Evolutionary conservation across 1,139 yeast genomes (phyloP).

Genomic region (Candida sp.): DNA sequence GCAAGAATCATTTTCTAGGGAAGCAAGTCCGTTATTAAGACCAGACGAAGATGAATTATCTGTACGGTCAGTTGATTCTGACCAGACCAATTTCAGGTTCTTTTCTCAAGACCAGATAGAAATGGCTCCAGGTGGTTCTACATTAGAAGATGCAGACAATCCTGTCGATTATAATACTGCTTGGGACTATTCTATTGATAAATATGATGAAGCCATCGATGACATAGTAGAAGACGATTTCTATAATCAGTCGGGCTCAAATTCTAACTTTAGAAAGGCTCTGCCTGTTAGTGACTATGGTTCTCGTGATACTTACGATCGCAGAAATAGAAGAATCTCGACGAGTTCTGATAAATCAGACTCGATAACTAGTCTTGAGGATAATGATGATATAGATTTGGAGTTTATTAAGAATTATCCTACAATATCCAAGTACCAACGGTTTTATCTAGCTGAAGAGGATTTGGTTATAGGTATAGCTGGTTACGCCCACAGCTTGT

Average conservation of each 20-base stretch:
- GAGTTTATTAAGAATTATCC: slow-evolving; percentile 41
- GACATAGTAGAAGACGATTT: slow-evolving; percentile 6
- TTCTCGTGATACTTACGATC: slow-evolving; percentile 26
- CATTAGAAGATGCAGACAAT: slow-evolving; percentile 57
- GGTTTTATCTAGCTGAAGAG: slow-evolving; percentile 93
- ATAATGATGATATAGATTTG: slow-evolving; percentile 24
- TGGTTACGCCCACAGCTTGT: slow-evolving; percentile 62
- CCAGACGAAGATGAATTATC: slow-evolving; percentile 23
- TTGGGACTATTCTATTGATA: slow-evolving; percentile 58
- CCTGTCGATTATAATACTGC: slow-evolving; percentile 63
- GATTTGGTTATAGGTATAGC: slow-evolving; percentile 94
- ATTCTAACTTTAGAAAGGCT: slow-evolving; percentile 3
- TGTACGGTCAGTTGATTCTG: slow-evolving; percentile 27
- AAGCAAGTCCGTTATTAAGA: slow-evolving; percentile 35
- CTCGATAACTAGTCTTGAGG: slow-evolving; percentile 9
- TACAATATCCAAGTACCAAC: slow-evolving; percentile 53
- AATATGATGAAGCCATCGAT: slow-evolving; percentile 36
- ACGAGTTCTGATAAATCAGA: slow-evolving; percentile 21
- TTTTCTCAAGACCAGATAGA: slow-evolving; percentile 83
- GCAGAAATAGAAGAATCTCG: slow-evolving; percentile 27
- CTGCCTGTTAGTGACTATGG: slow-evolving; percentile 30
- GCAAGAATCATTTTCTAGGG: slow-evolving; percentile 25
- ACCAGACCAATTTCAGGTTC: slow-evolving; percentile 58
- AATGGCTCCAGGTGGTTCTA: slow-evolving; percentile 84
- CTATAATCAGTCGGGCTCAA: slow-evolving; percentile 3